phyloP scores from a whole-genome alignment of 2,329 filamentous ascomycete species.

The Chrysosporium queenslandicum region DNA sequence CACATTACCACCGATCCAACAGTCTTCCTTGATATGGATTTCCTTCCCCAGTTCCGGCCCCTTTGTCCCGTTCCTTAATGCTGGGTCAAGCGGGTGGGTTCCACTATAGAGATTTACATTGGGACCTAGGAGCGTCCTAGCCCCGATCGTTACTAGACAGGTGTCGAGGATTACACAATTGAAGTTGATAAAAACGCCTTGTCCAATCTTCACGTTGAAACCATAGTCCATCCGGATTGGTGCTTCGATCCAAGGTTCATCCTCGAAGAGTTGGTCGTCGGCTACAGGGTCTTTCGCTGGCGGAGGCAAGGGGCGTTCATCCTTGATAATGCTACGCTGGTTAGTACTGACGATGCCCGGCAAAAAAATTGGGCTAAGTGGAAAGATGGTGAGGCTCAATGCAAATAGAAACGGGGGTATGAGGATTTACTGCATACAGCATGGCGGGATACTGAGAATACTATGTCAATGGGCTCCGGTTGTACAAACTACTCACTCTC shows the following conservation, averaged over 20 bases:
- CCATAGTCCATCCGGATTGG: slow-evolving; percentile 70
- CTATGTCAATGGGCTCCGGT: background rate
- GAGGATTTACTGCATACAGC: background rate
- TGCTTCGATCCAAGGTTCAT: slow-evolving; percentile 58
- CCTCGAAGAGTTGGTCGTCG: slow-evolving; percentile 54
- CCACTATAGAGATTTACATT: slow-evolving; percentile 67
- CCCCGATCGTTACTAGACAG: slow-evolving; percentile 61
- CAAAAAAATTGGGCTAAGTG: background rate
- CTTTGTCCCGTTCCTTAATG: slow-evolving; percentile 59
- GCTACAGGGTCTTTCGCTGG: slow-evolving; percentile 47
- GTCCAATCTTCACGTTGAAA: slow-evolving; percentile 59
- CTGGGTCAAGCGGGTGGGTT: slow-evolving; percentile 67
- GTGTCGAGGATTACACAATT: slow-evolving; percentile 70
- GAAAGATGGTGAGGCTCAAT: background rate
- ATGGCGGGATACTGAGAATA: background rate
- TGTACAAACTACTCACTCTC: slow-evolving; percentile 48
- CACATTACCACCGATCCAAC: slow-evolving; percentile 66
- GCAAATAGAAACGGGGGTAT: background rate
- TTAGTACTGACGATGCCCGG: background rate
- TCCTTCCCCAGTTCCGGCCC: slow-evolving; percentile 67
- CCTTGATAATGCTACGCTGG: slow-evolving; percentile 49
- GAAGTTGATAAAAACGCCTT: slow-evolving; percentile 64
- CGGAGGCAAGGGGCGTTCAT: slow-evolving; percentile 55
- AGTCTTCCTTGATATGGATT: slow-evolving; percentile 69
- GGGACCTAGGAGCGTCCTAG: slow-evolving; percentile 67